A percentile compares a stretch with the other conserved stretches of the same genome.
Evolutionary conservation across 2,329 filamentous ascomycete species (phyloP).

Genomic region (Curvularia sp.): DNA sequence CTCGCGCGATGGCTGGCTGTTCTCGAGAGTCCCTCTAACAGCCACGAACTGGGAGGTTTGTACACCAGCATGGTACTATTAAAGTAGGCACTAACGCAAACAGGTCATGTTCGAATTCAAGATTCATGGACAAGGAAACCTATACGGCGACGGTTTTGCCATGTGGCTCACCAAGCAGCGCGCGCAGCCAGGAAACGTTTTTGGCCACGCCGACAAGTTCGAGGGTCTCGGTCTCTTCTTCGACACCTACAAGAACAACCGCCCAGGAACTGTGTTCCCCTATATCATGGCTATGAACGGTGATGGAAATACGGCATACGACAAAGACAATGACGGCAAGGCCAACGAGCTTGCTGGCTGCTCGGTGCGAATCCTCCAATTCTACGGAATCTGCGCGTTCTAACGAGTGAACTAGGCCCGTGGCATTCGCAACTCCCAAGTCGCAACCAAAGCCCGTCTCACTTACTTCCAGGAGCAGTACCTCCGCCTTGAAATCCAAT

Average conservation of each 20-base stretch:
- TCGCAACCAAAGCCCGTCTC: slow-evolving; percentile 82
- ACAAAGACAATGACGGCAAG: slow-evolving; percentile 95
- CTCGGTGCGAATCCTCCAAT: slow-evolving; percentile 63
- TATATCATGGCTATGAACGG: slow-evolving; percentile 99
- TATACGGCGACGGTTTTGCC: slow-evolving; percentile 95
- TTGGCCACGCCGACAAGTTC: slow-evolving; percentile 86
- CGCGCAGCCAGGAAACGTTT: slow-evolving; percentile 79
- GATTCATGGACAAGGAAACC: slow-evolving; percentile 84
- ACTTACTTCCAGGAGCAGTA: slow-evolving; percentile 98
- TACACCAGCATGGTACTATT: background rate
- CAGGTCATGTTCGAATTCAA: slow-evolving; percentile 93
- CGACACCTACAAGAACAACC: slow-evolving; percentile 99
- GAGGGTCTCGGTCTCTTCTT: slow-evolving; percentile 95
- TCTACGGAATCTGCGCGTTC: slow-evolving; percentile 4
- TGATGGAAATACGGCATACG: slow-evolving; percentile 86
- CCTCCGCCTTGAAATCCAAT: slow-evolving; percentile 88
- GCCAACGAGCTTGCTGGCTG: slow-evolving; percentile 90
- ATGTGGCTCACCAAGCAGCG: slow-evolving; percentile 98
- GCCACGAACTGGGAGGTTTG: slow-evolving; percentile 94
- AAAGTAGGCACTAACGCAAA: slow-evolving; percentile 34
- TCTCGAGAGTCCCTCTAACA: slow-evolving; percentile 90
- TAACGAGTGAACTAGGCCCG: slow-evolving; percentile 63
- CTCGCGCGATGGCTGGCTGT: slow-evolving; percentile 91
- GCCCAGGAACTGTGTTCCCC: slow-evolving; percentile 92
- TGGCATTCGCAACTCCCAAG: slow-evolving; percentile 76